A percentile compares a stretch with the other conserved stretches of the same genome.
These are phyloP conservation scores for Poronia punctata DNA, from an alignment of 495 filamentous ascomycete genomes.

Conservation along the genomic window DNA sequence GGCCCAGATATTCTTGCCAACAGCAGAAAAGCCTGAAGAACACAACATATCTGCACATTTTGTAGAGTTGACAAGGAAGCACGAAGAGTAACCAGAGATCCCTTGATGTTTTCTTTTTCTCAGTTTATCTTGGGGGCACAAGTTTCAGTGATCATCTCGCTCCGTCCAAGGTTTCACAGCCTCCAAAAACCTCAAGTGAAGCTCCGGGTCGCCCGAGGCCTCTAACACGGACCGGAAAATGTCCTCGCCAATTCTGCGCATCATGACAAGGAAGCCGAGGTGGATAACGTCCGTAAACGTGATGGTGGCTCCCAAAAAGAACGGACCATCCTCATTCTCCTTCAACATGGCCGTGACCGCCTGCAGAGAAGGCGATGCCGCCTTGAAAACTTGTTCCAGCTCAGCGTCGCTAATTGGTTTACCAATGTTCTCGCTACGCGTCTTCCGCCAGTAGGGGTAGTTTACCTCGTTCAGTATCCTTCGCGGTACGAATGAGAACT, in stretches of 20 bases:
- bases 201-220: constrained; percentile 25
- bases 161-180: constrained; percentile 32
- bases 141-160: constrained; percentile 19
- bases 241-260: constrained; percentile 23
- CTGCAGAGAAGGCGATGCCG: constrained; percentile 26
- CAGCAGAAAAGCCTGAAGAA: neutral
- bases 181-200: constrained; percentile 32
- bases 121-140: neutral
- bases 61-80: no score
- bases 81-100: neutral
- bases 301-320: constrained; percentile 30
- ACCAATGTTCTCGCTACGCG: constrained; percentile 31
- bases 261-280: constrained; percentile 31
- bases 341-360: constrained; percentile 41
- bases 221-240: constrained; percentile 25
- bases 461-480: constrained; percentile 34
- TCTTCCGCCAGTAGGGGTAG: constrained; percentile 38
- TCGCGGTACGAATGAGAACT: constrained; percentile 28
- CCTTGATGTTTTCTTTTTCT: neutral
- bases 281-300: constrained; percentile 40
- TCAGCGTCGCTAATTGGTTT: constrained; percentile 33
- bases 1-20: neutral
- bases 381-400: constrained; percentile 32
- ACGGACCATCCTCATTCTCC: constrained; percentile 44
- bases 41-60: no score